These are phyloP conservation scores for Phialophora expanda DNA, from an alignment of 2,329 filamentous ascomycete genomes.

Conservation along the genomic window DNA sequence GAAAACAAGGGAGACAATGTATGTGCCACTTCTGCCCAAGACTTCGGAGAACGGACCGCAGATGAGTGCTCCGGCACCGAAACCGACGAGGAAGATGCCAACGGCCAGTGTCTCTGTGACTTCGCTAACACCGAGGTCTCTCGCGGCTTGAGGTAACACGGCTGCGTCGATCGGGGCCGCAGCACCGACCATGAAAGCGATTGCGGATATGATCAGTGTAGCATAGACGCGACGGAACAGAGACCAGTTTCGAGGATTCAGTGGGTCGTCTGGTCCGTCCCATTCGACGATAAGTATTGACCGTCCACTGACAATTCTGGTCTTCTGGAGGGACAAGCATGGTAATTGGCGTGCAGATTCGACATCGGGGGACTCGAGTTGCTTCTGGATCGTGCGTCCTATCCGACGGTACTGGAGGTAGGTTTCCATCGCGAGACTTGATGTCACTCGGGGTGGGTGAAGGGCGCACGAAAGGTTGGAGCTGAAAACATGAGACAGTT, in stretches of 20 bases:
- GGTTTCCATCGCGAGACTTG: slow-evolving; percentile 12
- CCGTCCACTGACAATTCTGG: slow-evolving; percentile 8
- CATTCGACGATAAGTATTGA: slow-evolving; percentile 12
- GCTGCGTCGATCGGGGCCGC: slow-evolving; percentile 57
- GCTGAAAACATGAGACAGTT: background rate
- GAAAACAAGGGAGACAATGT: slow-evolving; percentile 52
- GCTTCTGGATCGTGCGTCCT: slow-evolving; percentile 12
- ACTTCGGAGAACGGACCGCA: slow-evolving; percentile 59
- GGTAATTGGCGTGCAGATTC: slow-evolving; percentile 7
- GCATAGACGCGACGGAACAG: slow-evolving; percentile 42
- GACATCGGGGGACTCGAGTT: slow-evolving; percentile 4
- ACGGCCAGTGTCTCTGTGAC: slow-evolving; percentile 54
- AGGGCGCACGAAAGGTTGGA: background rate
- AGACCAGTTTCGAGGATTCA: slow-evolving; percentile 56
- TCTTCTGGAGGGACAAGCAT: slow-evolving; percentile 11
- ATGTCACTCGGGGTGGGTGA: background rate
- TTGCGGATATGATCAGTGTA: slow-evolving; percentile 46
- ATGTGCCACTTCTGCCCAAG: slow-evolving; percentile 56
- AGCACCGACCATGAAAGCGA: slow-evolving; percentile 56
- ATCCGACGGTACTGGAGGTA: slow-evolving; percentile 15
- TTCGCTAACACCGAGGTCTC: slow-evolving; percentile 52
- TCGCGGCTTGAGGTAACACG: slow-evolving; percentile 47
- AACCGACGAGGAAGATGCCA: slow-evolving; percentile 49
- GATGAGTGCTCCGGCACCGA: slow-evolving; percentile 57
- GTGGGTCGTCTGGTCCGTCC: slow-evolving; percentile 16